Evolutionary conservation across 2,329 filamentous ascomycete species (phyloP).

Genomic region (Coniochaeta sp.): DNA sequence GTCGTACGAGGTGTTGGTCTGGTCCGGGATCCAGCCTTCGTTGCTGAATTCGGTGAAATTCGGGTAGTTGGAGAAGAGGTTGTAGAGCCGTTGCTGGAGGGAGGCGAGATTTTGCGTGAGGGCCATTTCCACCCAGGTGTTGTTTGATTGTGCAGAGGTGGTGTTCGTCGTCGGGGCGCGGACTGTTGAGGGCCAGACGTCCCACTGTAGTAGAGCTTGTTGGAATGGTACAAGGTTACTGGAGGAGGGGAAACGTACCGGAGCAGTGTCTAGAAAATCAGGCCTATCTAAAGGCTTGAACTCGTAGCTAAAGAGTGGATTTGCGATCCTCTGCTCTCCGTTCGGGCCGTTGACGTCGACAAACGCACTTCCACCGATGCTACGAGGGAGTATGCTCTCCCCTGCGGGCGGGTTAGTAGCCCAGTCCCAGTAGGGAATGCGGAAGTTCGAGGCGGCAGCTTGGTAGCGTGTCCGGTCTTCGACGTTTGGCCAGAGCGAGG

Average conservation of each 20-base stretch:
- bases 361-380: slow-evolving; percentile 32
- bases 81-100: slow-evolving; percentile 57
- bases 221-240: neutral
- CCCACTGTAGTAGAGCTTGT: slow-evolving; percentile 38
- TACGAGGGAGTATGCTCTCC: slow-evolving; percentile 38
- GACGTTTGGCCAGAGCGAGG: slow-evolving; percentile 37
- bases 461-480: slow-evolving; percentile 40
- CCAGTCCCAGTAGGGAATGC: slow-evolving; percentile 56
- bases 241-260: slow-evolving; percentile 37
- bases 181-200: slow-evolving; percentile 51
- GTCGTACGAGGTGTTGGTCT: slow-evolving; percentile 44
- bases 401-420: slow-evolving; percentile 39
- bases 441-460: slow-evolving; percentile 40
- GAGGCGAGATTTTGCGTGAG: slow-evolving; percentile 44
- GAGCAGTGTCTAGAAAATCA: slow-evolving; percentile 46
- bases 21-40: slow-evolving; percentile 49
- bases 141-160: slow-evolving; percentile 45
- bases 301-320: slow-evolving; percentile 53
- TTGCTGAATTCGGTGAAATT: slow-evolving; percentile 65
- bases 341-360: slow-evolving; percentile 48
- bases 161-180: slow-evolving; percentile 39
- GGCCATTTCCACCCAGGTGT: slow-evolving; percentile 44
- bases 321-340: slow-evolving; percentile 46
- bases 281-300: slow-evolving; percentile 52
- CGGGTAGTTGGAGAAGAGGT: slow-evolving; percentile 58